Evolutionary conservation across 2,329 filamentous ascomycete genomes (phyloP).

Genomic region (Hymenoscyphus fraxineus): DNA sequence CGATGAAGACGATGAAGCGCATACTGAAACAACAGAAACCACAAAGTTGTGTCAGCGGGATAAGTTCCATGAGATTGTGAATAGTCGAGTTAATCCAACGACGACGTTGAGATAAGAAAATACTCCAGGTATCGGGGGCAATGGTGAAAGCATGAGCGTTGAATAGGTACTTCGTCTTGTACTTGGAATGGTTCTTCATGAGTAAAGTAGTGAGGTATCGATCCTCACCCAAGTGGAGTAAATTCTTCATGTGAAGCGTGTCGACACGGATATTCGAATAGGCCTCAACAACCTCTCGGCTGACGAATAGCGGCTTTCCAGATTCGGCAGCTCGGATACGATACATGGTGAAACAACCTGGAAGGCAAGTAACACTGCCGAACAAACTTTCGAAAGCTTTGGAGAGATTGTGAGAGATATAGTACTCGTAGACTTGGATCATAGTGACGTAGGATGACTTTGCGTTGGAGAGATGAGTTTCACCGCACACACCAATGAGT

Average conservation of each 20-base stretch:
- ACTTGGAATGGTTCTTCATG: constrained; percentile 85
- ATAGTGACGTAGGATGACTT: constrained; percentile 94
- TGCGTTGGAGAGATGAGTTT: constrained; percentile 88
- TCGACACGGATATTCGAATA: constrained; percentile 95
- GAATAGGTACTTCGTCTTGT: constrained; percentile 98
- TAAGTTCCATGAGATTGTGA: constrained; percentile 94
- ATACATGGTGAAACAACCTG: constrained; percentile 99
- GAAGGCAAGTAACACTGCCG: constrained; percentile 93
- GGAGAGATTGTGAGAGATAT: constrained; percentile 93
- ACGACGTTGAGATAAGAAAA: constrained; percentile 97
- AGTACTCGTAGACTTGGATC: constrained; percentile 99
- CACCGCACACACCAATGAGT: constrained; percentile 90
- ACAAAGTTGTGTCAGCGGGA: constrained; percentile 88
- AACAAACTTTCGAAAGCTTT: constrained; percentile 98
- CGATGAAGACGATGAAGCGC: constrained; percentile 95
- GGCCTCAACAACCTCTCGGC: constrained; percentile 79
- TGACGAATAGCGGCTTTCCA: constrained; percentile 94
- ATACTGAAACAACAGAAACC: constrained; percentile 99
- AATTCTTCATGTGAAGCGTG: constrained; percentile 97
- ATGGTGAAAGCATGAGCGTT: constrained; percentile 94
- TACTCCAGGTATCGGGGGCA: constrained; percentile 86
- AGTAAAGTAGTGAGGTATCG: constrained; percentile 93
- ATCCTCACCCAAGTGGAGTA: constrained; percentile 95
- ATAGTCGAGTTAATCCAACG: constrained; percentile 99
- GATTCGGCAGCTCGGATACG: constrained; percentile 90